A percentile compares a stretch with the other conserved stretches of the same genome.
Evolutionary conservation across 2,329 filamentous ascomycete species (phyloP).

Genomic region (Colletotrichum euphorbiae): DNA sequence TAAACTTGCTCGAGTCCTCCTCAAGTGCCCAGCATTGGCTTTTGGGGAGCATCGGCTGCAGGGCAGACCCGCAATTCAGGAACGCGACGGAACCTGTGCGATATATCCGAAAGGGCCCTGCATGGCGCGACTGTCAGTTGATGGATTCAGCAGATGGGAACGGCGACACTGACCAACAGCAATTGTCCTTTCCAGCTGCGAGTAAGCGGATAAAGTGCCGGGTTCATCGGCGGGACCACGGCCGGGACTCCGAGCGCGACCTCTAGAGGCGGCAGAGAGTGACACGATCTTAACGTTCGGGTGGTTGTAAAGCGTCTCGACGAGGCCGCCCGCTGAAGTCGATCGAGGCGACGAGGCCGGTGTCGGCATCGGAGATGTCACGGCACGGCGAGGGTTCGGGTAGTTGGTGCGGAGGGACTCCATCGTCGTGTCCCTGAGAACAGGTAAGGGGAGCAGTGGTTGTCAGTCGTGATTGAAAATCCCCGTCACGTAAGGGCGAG

Average conservation of each 20-base stretch:
- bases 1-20: slow-evolving; percentile 81
- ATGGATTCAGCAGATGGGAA: neutral
- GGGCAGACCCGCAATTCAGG: slow-evolving; percentile 83
- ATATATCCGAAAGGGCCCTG: slow-evolving; percentile 84
- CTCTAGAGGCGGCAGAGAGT: slow-evolving; percentile 56
- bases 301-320: slow-evolving; percentile 82
- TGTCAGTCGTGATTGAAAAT: neutral
- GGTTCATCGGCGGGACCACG: slow-evolving; percentile 57
- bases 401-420: slow-evolving; percentile 43
- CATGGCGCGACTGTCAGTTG: slow-evolving; percentile 32
- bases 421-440: slow-evolving; percentile 28
- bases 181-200: slow-evolving; percentile 82
- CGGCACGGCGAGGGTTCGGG: slow-evolving; percentile 50
- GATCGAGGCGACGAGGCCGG: slow-evolving; percentile 42
- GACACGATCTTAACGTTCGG: slow-evolving; percentile 76
- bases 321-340: slow-evolving; percentile 49
- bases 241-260: slow-evolving; percentile 48
- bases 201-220: slow-evolving; percentile 78
- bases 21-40: slow-evolving; percentile 96
- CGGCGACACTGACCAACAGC: slow-evolving; percentile 71
- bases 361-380: slow-evolving; percentile 52
- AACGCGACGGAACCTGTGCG: slow-evolving; percentile 89
- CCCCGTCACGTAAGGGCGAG: slow-evolving; percentile 23
- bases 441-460: neutral
- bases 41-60: slow-evolving; percentile 88